Evolutionary conservation across 805 yeast genomes (phyloP), one percentile per base, ranked within the genome.

Genomic region (Kuraishia cidri): DNA sequence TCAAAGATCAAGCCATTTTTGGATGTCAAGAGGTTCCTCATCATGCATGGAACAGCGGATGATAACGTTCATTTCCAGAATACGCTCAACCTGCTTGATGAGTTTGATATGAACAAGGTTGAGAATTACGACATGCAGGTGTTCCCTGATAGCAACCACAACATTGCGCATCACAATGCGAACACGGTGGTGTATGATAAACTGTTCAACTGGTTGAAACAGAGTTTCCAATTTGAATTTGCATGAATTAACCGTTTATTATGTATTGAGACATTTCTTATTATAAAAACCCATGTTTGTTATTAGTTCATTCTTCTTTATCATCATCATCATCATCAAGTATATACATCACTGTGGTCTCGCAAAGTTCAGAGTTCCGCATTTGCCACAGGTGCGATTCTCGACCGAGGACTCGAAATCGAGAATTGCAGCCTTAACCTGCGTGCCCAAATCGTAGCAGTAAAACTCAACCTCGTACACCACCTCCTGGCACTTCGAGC

Each of bases 71-170:
- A 83, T 54, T 59, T 79, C 34, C 86, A 80, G 46, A 82, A 83
- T 49, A 69, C 83, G 3, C 62, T 70, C 37, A 68, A 69, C 48
- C 58, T 82, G 9, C 35, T 82, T 8, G 88, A 83, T 48, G 53
- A 69, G 17, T 64, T 83, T 36, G 72, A 80, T 45, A 24, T 59
- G 30, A 39, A 45, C 21, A 41, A 39, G 6, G 69, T 81, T n/a
- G 77, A 72, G 36, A 83, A 83, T 48, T 92, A 77, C 48, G 98
- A 92, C 47, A 65, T 87, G 60, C 87, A 79, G 44, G 69, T 87
- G 10, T 92, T 79, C 58, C 97, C 98, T 0, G 98, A 92, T 53
- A 82, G 94, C 16, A 90, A 88, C 49, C 98, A 92, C 53, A 66
- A 79, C 30, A 90, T 92, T 29, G 56, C 55, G 32, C 76, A 66